Evolutionary conservation across 2,329 filamentous ascomycete genomes (phyloP).

Genomic region (Dactylellina parvicollis): DNA sequence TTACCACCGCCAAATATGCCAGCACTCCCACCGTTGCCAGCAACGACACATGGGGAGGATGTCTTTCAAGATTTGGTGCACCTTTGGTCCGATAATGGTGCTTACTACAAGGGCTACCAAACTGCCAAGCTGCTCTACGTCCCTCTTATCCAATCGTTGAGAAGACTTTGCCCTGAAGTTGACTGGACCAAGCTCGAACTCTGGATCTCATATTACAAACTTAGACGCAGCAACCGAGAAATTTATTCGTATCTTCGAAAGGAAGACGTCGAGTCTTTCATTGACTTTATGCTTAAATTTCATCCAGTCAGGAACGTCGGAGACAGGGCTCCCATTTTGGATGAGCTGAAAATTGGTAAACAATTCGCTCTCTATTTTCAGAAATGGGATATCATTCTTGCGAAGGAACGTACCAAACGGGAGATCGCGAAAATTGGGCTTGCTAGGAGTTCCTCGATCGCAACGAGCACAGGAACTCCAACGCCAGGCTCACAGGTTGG

Average conservation of each 20-base stretch:
- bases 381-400: slow-evolving; percentile 41
- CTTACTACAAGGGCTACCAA: slow-evolving; percentile 9
- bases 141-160: slow-evolving; percentile 22
- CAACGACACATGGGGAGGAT: slow-evolving; percentile 22
- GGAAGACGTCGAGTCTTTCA: slow-evolving; percentile 44
- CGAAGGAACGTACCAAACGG: slow-evolving; percentile 11
- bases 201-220: slow-evolving; percentile 35
- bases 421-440: background rate
- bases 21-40: slow-evolving; percentile 21
- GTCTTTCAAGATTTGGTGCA: slow-evolving; percentile 3
- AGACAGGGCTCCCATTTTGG: slow-evolving; percentile 11
- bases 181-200: slow-evolving; percentile 45
- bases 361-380: slow-evolving; percentile 33
- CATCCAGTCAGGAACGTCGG: slow-evolving; percentile 28
- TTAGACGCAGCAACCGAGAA: slow-evolving; percentile 38
- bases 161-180: slow-evolving; percentile 34
- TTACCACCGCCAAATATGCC: slow-evolving; percentile 5
- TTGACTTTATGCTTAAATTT: slow-evolving; percentile 48
- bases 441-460: background rate
- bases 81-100: slow-evolving; percentile 19
- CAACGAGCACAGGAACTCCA: background rate
- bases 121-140: slow-evolving; percentile 32
- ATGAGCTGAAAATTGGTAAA: background rate
- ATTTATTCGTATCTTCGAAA: slow-evolving; percentile 30
- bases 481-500: background rate